phyloP scores from a whole-genome alignment of 306 rosid species.

The Boehmeria nivea region DNA sequence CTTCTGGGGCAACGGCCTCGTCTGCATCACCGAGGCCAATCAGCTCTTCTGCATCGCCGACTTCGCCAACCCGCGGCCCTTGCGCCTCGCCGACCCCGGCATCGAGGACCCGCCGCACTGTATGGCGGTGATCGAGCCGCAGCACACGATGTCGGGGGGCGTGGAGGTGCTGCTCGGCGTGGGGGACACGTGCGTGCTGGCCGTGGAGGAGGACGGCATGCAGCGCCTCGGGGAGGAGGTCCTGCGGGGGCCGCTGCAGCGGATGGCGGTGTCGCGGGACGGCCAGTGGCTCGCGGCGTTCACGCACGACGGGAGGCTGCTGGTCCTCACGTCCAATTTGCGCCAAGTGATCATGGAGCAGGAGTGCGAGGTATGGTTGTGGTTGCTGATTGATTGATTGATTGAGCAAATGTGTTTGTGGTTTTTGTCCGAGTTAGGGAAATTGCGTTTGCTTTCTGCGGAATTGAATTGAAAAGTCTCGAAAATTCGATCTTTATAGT shows the following conservation, averaged over 20 bases:
- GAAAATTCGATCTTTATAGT: too few relatives aligned
- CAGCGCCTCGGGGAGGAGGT: constrained; percentile 64
- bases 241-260: constrained; percentile 76
- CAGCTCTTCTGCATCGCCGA: constrained; percentile 65
- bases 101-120: constrained; percentile 72
- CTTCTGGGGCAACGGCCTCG: constrained; percentile 84
- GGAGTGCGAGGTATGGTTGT: constrained; percentile 81
- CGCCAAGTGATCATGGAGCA: constrained; percentile 65
- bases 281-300: constrained; percentile 95
- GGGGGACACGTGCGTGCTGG: constrained; percentile 56
- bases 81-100: constrained; percentile 69
- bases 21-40: constrained; percentile 66
- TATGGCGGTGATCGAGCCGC: constrained; percentile 94
- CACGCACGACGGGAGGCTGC: constrained; percentile 79
- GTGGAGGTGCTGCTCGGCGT: constrained; percentile 86
- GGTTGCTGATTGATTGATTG: constrained; percentile 1
- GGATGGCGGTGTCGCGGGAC: constrained; percentile 82
- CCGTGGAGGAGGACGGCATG: constrained; percentile 84
- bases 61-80: constrained; percentile 52
- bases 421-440: too few relatives aligned
- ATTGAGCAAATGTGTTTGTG: too few relatives aligned
- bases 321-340: constrained; percentile 75
- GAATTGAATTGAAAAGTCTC: too few relatives aligned
- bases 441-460: too few relatives aligned
- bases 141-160: constrained; percentile 81